Evolutionary conservation across 2,329 filamentous ascomycete species (phyloP), one percentile per base, ranked within the genome.

Genomic region (Exophiala xenobiotica): DNA sequence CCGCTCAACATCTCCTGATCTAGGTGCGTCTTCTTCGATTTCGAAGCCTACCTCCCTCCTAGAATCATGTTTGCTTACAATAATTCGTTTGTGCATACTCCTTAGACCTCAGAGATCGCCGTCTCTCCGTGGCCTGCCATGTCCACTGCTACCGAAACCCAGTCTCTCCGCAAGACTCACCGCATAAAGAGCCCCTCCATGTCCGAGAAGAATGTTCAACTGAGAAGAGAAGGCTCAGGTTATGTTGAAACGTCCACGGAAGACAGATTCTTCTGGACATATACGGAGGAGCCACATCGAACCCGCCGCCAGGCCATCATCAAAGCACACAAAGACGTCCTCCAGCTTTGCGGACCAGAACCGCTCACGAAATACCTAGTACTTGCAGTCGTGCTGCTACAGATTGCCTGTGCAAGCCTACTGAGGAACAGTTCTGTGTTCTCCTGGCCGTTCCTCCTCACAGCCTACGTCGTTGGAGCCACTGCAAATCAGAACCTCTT

Each of bases 401-500:
- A 99, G 71, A 69, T 96, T 47, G 69, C 79, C 61, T 86, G 86
- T 69, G 91, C 90, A 60, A 90, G 85, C 67, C 74, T 86, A 49
- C 83, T 99, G 22, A 83, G 84, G 57, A 76, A 90, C 65, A 87
- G 87, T 1, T 74, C 90, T 12, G 83, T 97, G 67, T 80, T 92
- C 64, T 93, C 89, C 53, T 88, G 84, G 80, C 82, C 78, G 59
- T 96, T 95, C 76, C 86, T 95, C 78, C 78, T 86, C 49, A 87
- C 90, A 0, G 90, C 89, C 58, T 99, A 99, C 72, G 74, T 96
- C 48, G 79, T 99, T 57, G 93, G 93, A 51, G 93, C 93, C 23
- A 97, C 93, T 0, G 85, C 92, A 48, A 99, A 97, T 77, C 93
- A 99, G 78, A 99, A 99, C 71, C 82, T 97, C 44, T 99, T 99